phyloP scores from a whole-genome alignment of 176 grass and related monocot genomes.

The Canna indica region DNA sequence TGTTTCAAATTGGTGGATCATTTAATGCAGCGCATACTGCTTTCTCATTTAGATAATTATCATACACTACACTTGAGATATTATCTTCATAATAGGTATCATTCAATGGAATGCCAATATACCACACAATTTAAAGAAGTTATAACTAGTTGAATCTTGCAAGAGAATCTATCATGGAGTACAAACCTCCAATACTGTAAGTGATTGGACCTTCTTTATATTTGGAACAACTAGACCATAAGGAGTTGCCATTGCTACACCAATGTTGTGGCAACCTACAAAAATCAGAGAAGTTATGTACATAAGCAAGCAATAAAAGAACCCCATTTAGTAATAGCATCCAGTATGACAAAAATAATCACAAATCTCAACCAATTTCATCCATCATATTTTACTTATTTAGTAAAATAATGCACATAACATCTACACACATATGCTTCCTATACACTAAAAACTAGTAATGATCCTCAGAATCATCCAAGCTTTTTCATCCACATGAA shows the following conservation, averaged over 20 bases:
- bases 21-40: no score
- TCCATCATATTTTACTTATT: neutral
- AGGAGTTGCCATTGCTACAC: constrained; percentile 77
- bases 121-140: neutral
- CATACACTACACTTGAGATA: neutral
- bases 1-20: no score
- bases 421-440: neutral
- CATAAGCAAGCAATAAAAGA: neutral
- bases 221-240: constrained; percentile 91
- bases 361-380: neutral
- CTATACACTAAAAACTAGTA: neutral
- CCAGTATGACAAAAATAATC: neutral
- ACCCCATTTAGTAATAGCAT: neutral
- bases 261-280: constrained; percentile 87
- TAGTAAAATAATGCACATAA: neutral
- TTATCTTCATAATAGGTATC: neutral
- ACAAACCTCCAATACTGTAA: constrained; percentile 78
- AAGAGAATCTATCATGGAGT: neutral
- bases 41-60: neutral
- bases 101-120: neutral
- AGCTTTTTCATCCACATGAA: neutral
- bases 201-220: constrained; percentile 90
- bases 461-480: neutral
- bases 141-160: neutral
- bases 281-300: constrained; percentile 17